phyloP scores from a whole-genome alignment of 2,329 filamentous ascomycete genomes.

The Aureobasidium sp. region DNA sequence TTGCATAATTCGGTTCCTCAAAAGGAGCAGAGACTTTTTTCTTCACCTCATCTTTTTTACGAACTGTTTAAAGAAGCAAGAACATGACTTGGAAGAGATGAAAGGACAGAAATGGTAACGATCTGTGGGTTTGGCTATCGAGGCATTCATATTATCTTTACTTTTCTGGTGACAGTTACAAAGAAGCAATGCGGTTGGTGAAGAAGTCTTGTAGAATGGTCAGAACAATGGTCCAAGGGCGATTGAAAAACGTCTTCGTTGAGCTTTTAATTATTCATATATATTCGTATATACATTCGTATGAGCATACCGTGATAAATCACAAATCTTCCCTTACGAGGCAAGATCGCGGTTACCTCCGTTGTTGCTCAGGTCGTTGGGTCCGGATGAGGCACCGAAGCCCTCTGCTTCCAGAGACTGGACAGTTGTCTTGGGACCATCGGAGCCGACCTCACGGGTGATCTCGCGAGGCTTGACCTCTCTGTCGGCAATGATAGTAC shows the following conservation, averaged over 20 bases:
- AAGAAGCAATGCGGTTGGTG: too few relatives aligned
- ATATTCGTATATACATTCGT: background rate
- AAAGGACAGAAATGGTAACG: too few relatives aligned
- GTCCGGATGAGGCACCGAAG: background rate
- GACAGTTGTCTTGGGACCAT: background rate
- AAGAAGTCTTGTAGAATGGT: too few relatives aligned
- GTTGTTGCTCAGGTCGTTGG: background rate
- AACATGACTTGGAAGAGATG: too few relatives aligned
- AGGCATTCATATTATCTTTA: too few relatives aligned
- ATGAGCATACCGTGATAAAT: background rate
- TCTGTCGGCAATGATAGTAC: slow-evolving; percentile 43
- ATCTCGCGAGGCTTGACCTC: slow-evolving; percentile 48
- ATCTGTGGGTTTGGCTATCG: too few relatives aligned
- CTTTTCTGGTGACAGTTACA: too few relatives aligned
- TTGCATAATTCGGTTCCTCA: too few relatives aligned
- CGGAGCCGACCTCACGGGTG: slow-evolving; percentile 30
- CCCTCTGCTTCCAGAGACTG: background rate
- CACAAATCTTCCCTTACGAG: background rate
- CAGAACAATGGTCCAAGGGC: too few relatives aligned
- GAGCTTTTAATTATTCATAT: background rate
- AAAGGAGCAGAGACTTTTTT: too few relatives aligned
- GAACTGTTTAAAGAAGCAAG: too few relatives aligned
- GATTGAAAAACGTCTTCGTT: background rate
- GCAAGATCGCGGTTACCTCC: background rate
- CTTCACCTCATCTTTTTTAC: too few relatives aligned